Conservation (phyloP, 768 basidiomycete species). For the Termitomyces sp. region DNA sequence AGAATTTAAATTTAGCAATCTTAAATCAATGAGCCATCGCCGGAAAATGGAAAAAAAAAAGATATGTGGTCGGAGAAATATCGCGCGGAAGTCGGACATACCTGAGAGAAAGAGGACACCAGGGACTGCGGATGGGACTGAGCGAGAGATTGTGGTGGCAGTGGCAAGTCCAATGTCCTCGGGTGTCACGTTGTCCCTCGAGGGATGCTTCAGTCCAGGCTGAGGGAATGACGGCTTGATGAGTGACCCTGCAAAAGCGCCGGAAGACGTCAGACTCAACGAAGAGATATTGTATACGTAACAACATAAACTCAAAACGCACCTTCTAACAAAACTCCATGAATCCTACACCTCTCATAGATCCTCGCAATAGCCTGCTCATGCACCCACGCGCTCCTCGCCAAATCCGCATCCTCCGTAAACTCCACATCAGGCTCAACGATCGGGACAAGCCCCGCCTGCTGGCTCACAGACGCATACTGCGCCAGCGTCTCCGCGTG, state of each 20-base stretch:
- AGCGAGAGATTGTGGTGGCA: constrained; percentile 42
- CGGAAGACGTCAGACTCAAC: neutral
- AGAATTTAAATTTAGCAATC: neutral
- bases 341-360: constrained; percentile 41
- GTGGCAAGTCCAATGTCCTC: constrained; percentile 46
- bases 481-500: constrained; percentile 48
- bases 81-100: constrained; percentile 19
- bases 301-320: neutral
- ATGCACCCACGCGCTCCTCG: constrained; percentile 45
- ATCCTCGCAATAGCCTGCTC: constrained; percentile 44
- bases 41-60: neutral
- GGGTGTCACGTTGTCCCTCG: constrained; percentile 32
- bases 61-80: constrained; percentile 1
- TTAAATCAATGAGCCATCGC: neutral
- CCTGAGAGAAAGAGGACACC: constrained; percentile 51
- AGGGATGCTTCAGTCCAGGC: constrained; percentile 42
- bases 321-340: constrained; percentile 52
- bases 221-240: constrained; percentile 55
- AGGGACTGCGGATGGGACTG: constrained; percentile 45
- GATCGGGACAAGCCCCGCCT: constrained; percentile 51
- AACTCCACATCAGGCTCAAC: constrained; percentile 55
- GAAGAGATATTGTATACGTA: neutral
- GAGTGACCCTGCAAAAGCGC: constrained; percentile 36
- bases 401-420: constrained; percentile 43
- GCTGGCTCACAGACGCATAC: constrained; percentile 50